phyloP scores from a whole-genome alignment of 768 basidiomycete genomes.

The Termitomyces titanicus region DNA sequence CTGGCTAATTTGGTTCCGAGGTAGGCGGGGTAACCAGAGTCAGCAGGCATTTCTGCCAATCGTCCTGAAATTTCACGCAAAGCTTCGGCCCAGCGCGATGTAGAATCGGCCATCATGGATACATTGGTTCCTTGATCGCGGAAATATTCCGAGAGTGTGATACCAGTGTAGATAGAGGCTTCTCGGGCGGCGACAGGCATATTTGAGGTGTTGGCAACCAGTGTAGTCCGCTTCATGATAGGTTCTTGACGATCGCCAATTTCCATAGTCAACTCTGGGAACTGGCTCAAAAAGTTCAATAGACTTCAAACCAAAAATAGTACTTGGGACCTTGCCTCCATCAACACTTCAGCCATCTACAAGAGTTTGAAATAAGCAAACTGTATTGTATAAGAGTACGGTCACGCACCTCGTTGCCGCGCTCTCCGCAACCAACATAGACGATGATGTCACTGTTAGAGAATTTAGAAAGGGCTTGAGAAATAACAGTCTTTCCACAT shows the following conservation, averaged over 20 bases:
- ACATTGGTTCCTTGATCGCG: constrained; percentile 98
- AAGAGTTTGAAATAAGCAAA: constrained; percentile 7
- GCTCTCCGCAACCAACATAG: constrained; percentile 98
- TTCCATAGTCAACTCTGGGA: constrained; percentile 93
- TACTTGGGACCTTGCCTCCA: constrained; percentile 60
- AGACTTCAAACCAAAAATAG: not conserved
- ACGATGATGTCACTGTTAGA: constrained; percentile 99
- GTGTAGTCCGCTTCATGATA: constrained; percentile 99
- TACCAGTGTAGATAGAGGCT: constrained; percentile 99
- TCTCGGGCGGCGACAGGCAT: constrained; percentile 99
- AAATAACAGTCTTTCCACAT: constrained; percentile 98
- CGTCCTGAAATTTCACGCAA: constrained; percentile 99
- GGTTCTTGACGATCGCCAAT: constrained; percentile 92
- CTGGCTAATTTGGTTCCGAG: constrained; percentile 92
- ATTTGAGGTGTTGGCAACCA: constrained; percentile 99
- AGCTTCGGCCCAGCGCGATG: constrained; percentile 98
- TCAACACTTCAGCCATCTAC: constrained; percentile 96
- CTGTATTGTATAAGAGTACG: not conserved
- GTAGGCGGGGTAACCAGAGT: constrained; percentile 98
- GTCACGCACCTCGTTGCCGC: constrained; percentile 82
- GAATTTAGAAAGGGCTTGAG: constrained; percentile 95
- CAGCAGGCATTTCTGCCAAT: constrained; percentile 99
- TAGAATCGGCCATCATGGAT: constrained; percentile 99
- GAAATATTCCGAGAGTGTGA: constrained; percentile 99
- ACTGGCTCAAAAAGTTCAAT: constrained; percentile 32